These are phyloP conservation scores for Xylaria sp. DNA, from an alignment of 2,329 filamentous ascomycete species.

Conservation along the genomic window DNA sequence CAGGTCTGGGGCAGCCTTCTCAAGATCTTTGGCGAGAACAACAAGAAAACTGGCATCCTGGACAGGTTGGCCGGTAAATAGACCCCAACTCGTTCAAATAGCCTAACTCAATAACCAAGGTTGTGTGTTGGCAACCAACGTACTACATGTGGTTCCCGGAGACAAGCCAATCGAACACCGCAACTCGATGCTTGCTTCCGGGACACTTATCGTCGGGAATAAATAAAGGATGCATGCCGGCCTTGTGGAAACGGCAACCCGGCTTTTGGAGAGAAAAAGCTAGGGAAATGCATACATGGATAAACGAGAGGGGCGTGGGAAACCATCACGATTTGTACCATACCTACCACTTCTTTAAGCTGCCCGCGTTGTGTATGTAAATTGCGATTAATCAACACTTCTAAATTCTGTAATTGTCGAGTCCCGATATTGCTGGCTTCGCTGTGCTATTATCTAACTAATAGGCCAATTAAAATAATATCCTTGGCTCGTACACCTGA, in stretches of 20 bases:
- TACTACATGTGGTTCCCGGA: not conserved
- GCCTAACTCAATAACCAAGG: not conserved
- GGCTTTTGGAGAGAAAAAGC: slow-evolving; percentile 12
- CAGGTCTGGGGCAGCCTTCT: slow-evolving; percentile 95
- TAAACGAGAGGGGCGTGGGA: not conserved
- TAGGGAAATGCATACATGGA: slow-evolving; percentile 9
- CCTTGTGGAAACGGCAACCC: slow-evolving; percentile 3
- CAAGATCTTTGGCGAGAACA: slow-evolving; percentile 76
- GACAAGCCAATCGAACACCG: not conserved
- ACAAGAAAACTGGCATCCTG: slow-evolving; percentile 54
- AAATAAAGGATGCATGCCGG: slow-evolving; percentile 10
- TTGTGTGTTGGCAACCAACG: not conserved
- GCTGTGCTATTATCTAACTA: not conserved
- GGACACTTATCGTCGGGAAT: not conserved
- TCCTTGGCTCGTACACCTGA: not conserved
- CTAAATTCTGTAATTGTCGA: not conserved
- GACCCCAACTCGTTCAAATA: not conserved
- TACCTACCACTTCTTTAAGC: slow-evolving; percentile 21
- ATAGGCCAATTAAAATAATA: not conserved
- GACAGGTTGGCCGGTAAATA: slow-evolving; percentile 47
- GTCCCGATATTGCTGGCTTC: not conserved
- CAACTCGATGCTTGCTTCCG: slow-evolving; percentile 7
- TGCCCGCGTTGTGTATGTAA: slow-evolving; percentile 25
- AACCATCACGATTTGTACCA: slow-evolving; percentile 27
- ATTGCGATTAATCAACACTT: slow-evolving; percentile 25